Base-by-base conservation (phyloP, 176 grass and related monocot species). In the Zizania latifolia region DNA sequence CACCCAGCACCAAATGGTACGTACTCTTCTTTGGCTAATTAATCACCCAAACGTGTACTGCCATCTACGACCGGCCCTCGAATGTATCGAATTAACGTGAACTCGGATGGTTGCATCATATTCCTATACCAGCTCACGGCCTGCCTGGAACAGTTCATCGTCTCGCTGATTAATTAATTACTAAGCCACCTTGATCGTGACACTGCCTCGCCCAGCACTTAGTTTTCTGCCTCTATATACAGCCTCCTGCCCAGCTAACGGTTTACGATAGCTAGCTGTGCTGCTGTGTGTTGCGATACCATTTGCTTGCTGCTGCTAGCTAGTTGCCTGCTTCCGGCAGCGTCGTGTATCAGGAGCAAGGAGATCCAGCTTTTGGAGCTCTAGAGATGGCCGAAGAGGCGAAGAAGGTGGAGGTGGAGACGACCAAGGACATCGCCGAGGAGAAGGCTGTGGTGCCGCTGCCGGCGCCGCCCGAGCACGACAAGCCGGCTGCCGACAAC, bases 391-490 rank as follows among this genome's bases (percentile, higher is more conserved):
- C 75, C 0, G 80, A 59, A 11, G 75, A 88, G 37, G 80, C 80
- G 0, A 83, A 78, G 80, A 83, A 88, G 86, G 86, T 79, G 69
- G 86, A 88, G 75, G 75, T 88, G 68, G 84, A 86, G 65, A 38
- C 78, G 13, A 74, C 86, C 60, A 88, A 88, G 80, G 86, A 88
- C 86, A 88, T 88, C 80, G 80, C 86, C 54, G 86, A 79, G 75
- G 86, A 83, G 80, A 88, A 88, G 86, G 69, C 80, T 7, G 46
- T 83, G 7, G 80, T 88, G 62, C 86, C 80, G 2, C 40, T 74
- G 74, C 68, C 74, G 1, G 3, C 54, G 0, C 55, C 54, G 31
- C 62, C 40, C n/a, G n/a, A n/a, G n/a, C n/a, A n/a, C n/a, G n/a
- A n/a, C n/a, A n/a, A n/a, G n/a, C n/a, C n/a, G n/a, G n/a, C n/a